phyloP scores from a whole-genome alignment of 2,329 filamentous ascomycete species.

The Aspergillus sp. region DNA sequence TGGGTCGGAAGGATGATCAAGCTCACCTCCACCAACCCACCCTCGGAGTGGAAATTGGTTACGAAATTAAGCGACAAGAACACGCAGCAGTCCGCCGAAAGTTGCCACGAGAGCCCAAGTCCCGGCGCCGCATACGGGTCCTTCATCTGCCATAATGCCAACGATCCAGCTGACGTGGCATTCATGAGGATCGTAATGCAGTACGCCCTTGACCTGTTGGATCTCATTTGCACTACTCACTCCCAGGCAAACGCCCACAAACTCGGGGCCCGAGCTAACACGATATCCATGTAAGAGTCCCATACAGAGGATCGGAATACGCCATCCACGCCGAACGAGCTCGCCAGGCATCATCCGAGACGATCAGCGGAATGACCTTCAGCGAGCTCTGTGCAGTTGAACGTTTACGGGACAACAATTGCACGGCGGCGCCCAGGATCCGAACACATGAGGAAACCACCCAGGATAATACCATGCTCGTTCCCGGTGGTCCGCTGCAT shows the following conservation, averaged over 20 bases:
- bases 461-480: not conserved
- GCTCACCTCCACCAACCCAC: no score
- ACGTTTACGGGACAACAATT: not conserved
- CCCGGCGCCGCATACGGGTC: not conserved
- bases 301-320: not conserved
- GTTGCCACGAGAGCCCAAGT: no score
- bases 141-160: not conserved
- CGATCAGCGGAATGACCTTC: not conserved
- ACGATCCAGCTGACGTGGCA: not conserved
- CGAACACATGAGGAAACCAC: not conserved
- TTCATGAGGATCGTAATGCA: slow-evolving; percentile 1
- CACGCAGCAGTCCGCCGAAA: no score
- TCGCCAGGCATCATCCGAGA: not conserved
- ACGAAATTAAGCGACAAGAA: no score
- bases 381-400: not conserved
- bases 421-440: not conserved
- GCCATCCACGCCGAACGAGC: not conserved
- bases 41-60: no score
- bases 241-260: no score
- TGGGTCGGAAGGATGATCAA: no score
- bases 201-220: not conserved
- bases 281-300: not conserved
- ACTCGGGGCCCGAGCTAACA: no score
- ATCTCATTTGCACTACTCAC: no score
- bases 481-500: not conserved